phyloP scores from a whole-genome alignment of 805 yeast species.

The Wickerhamiella allomyrinae region DNA sequence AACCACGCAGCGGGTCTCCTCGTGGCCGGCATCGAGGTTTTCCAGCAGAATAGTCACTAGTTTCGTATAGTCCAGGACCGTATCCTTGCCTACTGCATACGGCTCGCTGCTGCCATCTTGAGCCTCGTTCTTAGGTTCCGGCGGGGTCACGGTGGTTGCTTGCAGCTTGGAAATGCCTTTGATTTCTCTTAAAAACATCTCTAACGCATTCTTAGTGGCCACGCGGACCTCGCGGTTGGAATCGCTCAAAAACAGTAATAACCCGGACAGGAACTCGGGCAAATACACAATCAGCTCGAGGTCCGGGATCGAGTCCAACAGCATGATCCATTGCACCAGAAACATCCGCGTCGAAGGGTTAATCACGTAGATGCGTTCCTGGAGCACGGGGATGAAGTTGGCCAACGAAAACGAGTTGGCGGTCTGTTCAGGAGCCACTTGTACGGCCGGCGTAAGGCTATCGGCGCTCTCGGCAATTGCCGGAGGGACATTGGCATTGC shows the following conservation, averaged over 20 bases:
- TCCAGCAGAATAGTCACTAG: conserved; percentile 72
- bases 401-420: conserved; percentile 66
- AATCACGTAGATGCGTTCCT: conserved; percentile 80
- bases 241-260: conserved; percentile 65
- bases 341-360: conserved; percentile 89
- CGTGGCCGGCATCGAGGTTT: conserved; percentile 58
- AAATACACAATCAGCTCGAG: conserved; percentile 73
- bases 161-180: conserved; percentile 57
- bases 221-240: conserved; percentile 76
- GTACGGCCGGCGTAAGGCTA: conserved; percentile 20
- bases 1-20: conserved; percentile 64
- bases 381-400: conserved; percentile 77
- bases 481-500: conserved; percentile 37
- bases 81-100: conserved; percentile 67
- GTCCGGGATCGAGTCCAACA: conserved; percentile 87
- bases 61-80: conserved; percentile 62
- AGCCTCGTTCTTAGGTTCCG: background rate
- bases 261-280: conserved; percentile 79
- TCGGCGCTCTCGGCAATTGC: conserved; percentile 43
- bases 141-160: conserved; percentile 17
- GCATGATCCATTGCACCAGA: conserved; percentile 81
- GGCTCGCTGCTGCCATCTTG: conserved; percentile 18
- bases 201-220: conserved; percentile 67
- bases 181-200: conserved; percentile 65
- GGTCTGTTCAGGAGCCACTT: conserved; percentile 26